Percentiles rank a stretch among this genome's conserved stretches.
Conservation (phyloP, 768 basidiomycete genomes). For the Tephrocybe rancida region DNA sequence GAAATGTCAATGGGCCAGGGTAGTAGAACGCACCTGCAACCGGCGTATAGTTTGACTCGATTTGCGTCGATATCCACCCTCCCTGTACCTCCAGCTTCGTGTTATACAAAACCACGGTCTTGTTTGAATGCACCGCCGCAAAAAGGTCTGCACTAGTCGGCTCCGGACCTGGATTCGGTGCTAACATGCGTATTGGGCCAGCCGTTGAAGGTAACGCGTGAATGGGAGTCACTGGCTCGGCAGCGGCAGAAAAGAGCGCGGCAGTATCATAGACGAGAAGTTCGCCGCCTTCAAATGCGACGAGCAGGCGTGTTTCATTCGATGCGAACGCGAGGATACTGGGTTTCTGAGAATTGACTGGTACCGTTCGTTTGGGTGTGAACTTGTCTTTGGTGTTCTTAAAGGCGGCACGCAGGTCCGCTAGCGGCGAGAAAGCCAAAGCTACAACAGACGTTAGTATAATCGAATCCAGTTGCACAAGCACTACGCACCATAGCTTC, state of each 20-base stretch:
- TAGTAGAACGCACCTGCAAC: slow-evolving; percentile 53
- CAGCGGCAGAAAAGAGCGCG: slow-evolving; percentile 47
- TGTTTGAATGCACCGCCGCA: slow-evolving; percentile 53
- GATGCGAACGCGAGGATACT: slow-evolving; percentile 57
- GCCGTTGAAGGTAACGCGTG: slow-evolving; percentile 49
- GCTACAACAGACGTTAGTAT: slow-evolving; percentile 34
- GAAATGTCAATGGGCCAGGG: slow-evolving; percentile 1
- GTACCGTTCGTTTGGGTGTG: slow-evolving; percentile 52
- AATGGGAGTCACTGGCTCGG: slow-evolving; percentile 45
- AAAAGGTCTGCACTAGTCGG: slow-evolving; percentile 54
- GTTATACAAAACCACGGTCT: slow-evolving; percentile 63
- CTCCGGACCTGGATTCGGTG: slow-evolving; percentile 65
- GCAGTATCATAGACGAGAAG: slow-evolving; percentile 63
- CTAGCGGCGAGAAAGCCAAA: slow-evolving; percentile 62
- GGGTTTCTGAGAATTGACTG: slow-evolving; percentile 46
- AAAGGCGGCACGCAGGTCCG: slow-evolving; percentile 59
- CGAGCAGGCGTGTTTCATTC: slow-evolving; percentile 60
- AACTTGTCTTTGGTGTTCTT: slow-evolving; percentile 46
- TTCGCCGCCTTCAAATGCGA: slow-evolving; percentile 61
- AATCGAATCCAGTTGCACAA: not conserved
- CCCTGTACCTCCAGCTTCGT: slow-evolving; percentile 53
- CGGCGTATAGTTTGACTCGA: slow-evolving; percentile 50
- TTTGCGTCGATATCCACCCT: slow-evolving; percentile 48
- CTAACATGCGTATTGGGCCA: slow-evolving; percentile 52
- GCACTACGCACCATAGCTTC: slow-evolving; percentile 37